A percentile compares a stretch with the other conserved stretches of the same genome.
phyloP scores from a whole-genome alignment of 768 basidiomycete genomes.

The Serpula lacrymans region DNA sequence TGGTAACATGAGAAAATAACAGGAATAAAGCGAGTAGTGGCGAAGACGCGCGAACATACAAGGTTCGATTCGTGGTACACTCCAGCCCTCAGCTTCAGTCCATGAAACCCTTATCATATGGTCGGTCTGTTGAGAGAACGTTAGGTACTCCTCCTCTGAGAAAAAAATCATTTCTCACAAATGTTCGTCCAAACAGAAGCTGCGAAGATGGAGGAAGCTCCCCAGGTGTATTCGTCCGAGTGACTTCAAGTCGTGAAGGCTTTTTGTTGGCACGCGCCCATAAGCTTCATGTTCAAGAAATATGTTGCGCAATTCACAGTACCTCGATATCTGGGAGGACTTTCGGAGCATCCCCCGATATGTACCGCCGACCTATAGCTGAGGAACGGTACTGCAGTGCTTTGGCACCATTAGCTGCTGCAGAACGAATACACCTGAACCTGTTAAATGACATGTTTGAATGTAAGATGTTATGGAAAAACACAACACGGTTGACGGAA shows the following conservation, averaged over 20 bases:
- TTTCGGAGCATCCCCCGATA: conserved; percentile 17
- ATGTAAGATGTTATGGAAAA: too few relatives aligned
- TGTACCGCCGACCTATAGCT: conserved; percentile 7
- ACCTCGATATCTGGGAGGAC: conserved; percentile 54
- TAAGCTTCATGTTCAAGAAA: background rate
- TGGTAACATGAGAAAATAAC: conserved; percentile 6
- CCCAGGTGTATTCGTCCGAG: conserved; percentile 49
- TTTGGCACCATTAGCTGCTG: too few relatives aligned
- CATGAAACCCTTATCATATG: conserved; percentile 85
- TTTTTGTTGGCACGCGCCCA: conserved; percentile 25
- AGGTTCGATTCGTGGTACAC: conserved; percentile 73
- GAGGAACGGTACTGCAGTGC: too few relatives aligned
- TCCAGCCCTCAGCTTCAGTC: conserved; percentile 75
- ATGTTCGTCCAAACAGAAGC: conserved; percentile 83
- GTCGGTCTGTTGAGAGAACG: conserved; percentile 58
- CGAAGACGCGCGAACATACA: conserved; percentile 46
- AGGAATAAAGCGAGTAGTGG: conserved; percentile 8
- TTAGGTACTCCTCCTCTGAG: conserved; percentile 7
- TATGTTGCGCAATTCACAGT: background rate
- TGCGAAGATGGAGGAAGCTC: conserved; percentile 59
- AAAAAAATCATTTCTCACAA: conserved; percentile 46
- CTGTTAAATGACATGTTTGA: too few relatives aligned
- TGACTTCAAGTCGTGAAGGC: conserved; percentile 52
- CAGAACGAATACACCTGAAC: too few relatives aligned
- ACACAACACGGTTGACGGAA: too few relatives aligned